Base-by-base conservation (phyloP, 495 filamentous ascomycete genomes). In the Penicillium longicatenatum region DNA sequence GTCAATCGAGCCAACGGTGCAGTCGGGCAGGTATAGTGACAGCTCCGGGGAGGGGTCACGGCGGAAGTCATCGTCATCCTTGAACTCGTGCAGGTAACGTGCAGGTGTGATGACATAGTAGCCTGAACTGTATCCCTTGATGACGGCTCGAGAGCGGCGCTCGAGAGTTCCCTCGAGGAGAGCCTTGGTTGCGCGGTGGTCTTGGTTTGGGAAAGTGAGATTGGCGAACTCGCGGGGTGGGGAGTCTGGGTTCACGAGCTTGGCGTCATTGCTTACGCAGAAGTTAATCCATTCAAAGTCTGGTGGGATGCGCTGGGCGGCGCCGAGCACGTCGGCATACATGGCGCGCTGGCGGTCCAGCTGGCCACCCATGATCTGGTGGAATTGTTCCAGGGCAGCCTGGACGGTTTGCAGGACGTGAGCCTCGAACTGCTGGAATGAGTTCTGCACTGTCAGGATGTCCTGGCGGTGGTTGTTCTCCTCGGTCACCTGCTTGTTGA, bases 391-490 rank as follows among this genome's bases (percentile, higher is more conserved):
- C 78, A 98, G 79, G 53, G 86, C 87, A 55, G 84, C 77, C 71
- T 98, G 94, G 51, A 97, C 73, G n/a, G 86, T 88, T 63, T 88
- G 78, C 42, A 98, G 71, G 51, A 98, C 76, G 69, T 98, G 92
- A 0, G 84, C 81, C 69, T 98, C 94, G 65, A 98, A 98, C 46
- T 86, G 80, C 57, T 87, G 82, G 71, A 97, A 97, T 70, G 89
- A 88, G 71, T 89, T 86, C 73, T 98, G 94, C 26, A 97, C 88
- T 10, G 86, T 81, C 51, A 98, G 80, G 22, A 97, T 82, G 66
- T 98, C 95, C 66, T 96, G 86, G 43, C 88, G 87, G 73, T 93
- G 90, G 76, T 90, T 93, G 75, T 98, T 98, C 74, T 98, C 94
- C 67, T 96, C 93, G 41, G 89, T 79, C 44, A 98, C 84, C 77